Conservation (phyloP, 768 basidiomycete species). For the Collybiopsis luxurians region DNA sequence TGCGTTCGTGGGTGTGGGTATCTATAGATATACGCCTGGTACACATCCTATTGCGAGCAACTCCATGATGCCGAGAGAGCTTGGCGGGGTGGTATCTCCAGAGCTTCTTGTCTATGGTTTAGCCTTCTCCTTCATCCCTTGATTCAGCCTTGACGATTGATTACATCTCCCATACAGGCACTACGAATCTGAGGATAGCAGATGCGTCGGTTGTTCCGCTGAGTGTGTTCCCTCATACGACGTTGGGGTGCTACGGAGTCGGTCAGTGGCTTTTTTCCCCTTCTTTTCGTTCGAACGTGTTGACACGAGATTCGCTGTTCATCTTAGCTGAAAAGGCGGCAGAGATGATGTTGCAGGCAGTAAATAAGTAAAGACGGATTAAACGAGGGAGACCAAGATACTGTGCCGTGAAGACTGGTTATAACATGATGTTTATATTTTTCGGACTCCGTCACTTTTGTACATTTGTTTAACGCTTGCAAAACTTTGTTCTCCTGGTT, state of each 20-base stretch:
- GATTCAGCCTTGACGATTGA: not conserved
- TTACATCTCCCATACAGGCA: slow-evolving; percentile 4
- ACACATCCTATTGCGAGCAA: slow-evolving; percentile 15
- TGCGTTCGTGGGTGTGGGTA: too few species aligned
- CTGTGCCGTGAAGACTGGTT: too few species aligned
- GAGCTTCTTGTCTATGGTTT: slow-evolving; percentile 12
- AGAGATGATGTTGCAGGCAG: slow-evolving; percentile 16
- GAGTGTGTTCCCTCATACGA: slow-evolving; percentile 21
- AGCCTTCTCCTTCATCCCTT: not conserved
- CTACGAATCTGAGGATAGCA: slow-evolving; percentile 22
- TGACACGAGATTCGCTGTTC: too few species aligned
- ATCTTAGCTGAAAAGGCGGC: slow-evolving; percentile 27
- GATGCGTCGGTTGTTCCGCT: slow-evolving; percentile 26
- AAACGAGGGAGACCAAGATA: too few species aligned
- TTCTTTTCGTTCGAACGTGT: too few species aligned
- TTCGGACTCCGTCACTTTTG: too few species aligned
- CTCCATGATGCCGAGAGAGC: slow-evolving; percentile 16
- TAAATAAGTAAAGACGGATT: not conserved
- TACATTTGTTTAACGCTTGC: too few species aligned
- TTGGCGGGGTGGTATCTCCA: slow-evolving; percentile 15
- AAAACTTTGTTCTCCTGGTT: too few species aligned
- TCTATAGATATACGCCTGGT: slow-evolving; percentile 11
- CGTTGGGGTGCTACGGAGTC: slow-evolving; percentile 23
- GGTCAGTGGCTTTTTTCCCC: too few species aligned
- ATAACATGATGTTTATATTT: too few species aligned